A percentile compares a stretch with the other conserved stretches of the same genome.
phyloP scores from a whole-genome alignment of 352 stramenopile genomes.

The Globisporangium yorkense region DNA sequence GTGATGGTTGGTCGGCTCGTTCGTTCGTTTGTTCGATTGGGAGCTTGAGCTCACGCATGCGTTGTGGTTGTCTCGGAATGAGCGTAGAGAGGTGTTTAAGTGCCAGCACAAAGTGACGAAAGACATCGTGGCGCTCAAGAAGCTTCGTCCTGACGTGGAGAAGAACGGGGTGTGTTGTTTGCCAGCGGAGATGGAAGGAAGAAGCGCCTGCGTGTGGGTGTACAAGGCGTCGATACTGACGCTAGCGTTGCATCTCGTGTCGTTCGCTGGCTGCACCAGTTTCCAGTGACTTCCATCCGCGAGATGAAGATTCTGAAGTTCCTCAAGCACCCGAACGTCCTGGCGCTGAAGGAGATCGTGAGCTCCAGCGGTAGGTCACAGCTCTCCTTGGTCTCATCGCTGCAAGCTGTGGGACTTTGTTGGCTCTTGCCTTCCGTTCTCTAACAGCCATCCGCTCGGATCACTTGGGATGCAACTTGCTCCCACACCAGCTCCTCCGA shows the following conservation, averaged over 20 bases:
- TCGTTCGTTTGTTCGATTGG: background rate
- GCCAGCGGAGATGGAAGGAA: too few relatives aligned
- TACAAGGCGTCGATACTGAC: too few relatives aligned
- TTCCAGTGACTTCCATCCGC: conserved; percentile 93
- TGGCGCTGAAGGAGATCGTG: conserved; percentile 96
- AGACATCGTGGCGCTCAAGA: conserved; percentile 85
- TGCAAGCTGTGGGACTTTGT: background rate
- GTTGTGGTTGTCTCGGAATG: background rate
- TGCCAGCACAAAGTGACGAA: conserved; percentile 85
- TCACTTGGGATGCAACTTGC: too few relatives aligned
- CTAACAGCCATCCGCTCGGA: too few relatives aligned
- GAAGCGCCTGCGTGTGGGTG: background rate
- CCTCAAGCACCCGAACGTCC: conserved; percentile 92
- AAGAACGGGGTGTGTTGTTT: conserved; percentile 69
- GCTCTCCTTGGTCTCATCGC: background rate
- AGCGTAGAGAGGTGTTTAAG: conserved; percentile 82
- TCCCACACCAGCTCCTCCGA: conserved; percentile 40
- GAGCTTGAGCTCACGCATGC: background rate
- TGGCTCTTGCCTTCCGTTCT: too few relatives aligned
- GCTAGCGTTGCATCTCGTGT: too few relatives aligned
- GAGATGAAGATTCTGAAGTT: conserved; percentile 98
- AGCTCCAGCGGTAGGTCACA: conserved; percentile 40
- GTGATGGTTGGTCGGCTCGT: background rate
- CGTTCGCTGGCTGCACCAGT: conserved; percentile 27
- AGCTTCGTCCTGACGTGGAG: conserved; percentile 75